Evolutionary conservation across 371 early-diverging fungal genomes (phyloP), one percentile per base, ranked within the genome.

Genomic region (Rhizopus arrhizus): DNA sequence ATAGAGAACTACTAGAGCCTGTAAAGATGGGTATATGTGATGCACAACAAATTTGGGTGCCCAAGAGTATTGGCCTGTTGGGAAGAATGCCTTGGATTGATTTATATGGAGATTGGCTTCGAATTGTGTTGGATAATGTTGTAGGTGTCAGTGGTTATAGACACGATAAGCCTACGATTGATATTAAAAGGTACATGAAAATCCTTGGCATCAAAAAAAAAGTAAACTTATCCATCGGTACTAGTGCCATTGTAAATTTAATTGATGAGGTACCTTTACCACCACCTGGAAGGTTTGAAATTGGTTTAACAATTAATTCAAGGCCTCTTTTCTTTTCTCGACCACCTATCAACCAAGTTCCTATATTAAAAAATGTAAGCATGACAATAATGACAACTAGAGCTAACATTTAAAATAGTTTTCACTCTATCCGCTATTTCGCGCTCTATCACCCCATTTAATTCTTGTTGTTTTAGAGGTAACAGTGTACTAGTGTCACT

Each of bases 281-380:
- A 22, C 93, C 94, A 11, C 90, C 91, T 43, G 94, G 94, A 11
- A 83, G 86, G 63, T 81, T 87, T 46, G 93, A 93, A 68, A 82
- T 92, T 31, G 84, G 81, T 5, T 76, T 93, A 40, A 78, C 81
- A 0, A 74, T 91, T 59, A 86, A 87, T 35, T 69, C 81, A 52
- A 73, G 82, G 34, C 63, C 81, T n/a, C 73, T 93, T 22, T 91
- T 84, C 58, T 83, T 87, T 43, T 86, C 89, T 3, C 64, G 92
- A 36, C 94, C 94, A 1, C 86, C 93, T 4, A 77, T 91, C 11
- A 93, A 93, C 60, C 78, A 86, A 46, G 88, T 90, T 0, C 89
- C 91, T 5, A 73, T 85, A 7, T 65, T 93, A 47, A 89, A 91
- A 69, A 90, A 93, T 59, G 93, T 91, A 85, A 56, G 29, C 40